phyloP scores from a whole-genome alignment of 2,329 filamentous ascomycete genomes.

The Xylariaceae sp. region DNA sequence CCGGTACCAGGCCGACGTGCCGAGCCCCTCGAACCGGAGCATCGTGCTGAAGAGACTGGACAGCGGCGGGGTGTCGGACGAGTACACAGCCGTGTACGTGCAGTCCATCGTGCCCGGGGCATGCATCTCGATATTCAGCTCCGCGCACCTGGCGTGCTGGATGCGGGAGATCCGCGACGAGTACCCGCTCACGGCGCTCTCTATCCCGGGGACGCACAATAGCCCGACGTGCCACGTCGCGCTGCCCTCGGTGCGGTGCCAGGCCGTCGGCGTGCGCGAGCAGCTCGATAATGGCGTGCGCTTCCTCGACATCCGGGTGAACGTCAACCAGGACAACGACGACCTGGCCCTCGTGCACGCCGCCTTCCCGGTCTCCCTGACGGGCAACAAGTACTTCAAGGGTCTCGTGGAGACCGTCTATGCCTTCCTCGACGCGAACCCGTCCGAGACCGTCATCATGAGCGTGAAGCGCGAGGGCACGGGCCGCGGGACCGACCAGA shows the following conservation, averaged over 20 bases:
- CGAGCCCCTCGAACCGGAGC: constrained; percentile 55
- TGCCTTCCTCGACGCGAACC: constrained; percentile 70
- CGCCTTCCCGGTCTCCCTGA: constrained; percentile 81
- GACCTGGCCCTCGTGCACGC: constrained; percentile 80
- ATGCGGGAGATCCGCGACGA: constrained; percentile 71
- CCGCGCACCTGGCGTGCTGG: constrained; percentile 65
- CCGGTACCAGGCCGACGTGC: constrained; percentile 67
- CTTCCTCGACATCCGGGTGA: constrained; percentile 86
- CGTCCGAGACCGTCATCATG: constrained; percentile 77
- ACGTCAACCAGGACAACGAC: constrained; percentile 48
- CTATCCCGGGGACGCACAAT: constrained; percentile 94
- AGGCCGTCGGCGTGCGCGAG: constrained; percentile 68
- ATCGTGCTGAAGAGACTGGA: constrained; percentile 54
- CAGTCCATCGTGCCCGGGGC: constrained; percentile 46
- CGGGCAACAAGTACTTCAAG: constrained; percentile 72
- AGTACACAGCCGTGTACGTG: constrained; percentile 62
- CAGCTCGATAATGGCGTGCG: constrained; percentile 88
- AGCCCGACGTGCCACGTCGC: constrained; percentile 79
- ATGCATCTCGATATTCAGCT: constrained; percentile 63
- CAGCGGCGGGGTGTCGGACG: constrained; percentile 41
- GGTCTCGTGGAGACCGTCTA: constrained; percentile 67
- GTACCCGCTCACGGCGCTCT: constrained; percentile 71
- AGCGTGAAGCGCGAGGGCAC: constrained; percentile 88
- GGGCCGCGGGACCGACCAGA: constrained; percentile 71
- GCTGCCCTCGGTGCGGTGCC: constrained; percentile 88